Conservation (phyloP, 345 rosid genomes). For the Gossypium rotundifolium region DNA sequence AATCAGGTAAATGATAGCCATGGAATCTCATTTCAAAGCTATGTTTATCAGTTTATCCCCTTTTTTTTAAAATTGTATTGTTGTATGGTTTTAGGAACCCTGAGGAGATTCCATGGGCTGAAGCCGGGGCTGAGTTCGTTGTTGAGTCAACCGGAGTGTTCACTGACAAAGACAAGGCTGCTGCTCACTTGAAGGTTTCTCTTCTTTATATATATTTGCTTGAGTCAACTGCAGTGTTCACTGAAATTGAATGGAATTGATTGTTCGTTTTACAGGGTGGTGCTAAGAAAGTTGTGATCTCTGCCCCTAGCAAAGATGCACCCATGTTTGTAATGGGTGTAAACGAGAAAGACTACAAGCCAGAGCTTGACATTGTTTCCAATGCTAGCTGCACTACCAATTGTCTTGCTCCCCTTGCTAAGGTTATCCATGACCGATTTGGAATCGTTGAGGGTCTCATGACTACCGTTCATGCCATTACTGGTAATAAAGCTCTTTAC, state of each 20-base stretch:
- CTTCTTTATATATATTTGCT: background rate
- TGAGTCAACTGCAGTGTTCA: too few species aligned
- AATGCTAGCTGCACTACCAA: constrained; percentile 98
- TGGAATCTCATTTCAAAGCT: background rate
- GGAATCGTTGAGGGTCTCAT: constrained; percentile 96
- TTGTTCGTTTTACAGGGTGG: constrained; percentile 58
- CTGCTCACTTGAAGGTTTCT: constrained; percentile 86
- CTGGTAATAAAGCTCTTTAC: constrained; percentile 33
- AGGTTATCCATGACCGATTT: constrained; percentile 83
- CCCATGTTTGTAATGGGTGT: constrained; percentile 98
- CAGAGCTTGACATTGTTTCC: constrained; percentile 69
- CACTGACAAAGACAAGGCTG: constrained; percentile 97
- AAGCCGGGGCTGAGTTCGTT: constrained; percentile 70
- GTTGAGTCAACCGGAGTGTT: constrained; percentile 95
- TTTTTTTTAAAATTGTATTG: background rate
- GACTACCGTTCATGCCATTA: constrained; percentile 88
- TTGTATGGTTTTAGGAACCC: constrained; percentile 51
- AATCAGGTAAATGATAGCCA: constrained; percentile 37
- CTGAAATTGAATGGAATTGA: background rate
- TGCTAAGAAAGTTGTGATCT: constrained; percentile 92
- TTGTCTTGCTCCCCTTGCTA: constrained; percentile 96
- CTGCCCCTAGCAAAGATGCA: constrained; percentile 92
- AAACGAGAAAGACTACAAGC: constrained; percentile 84
- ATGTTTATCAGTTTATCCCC: background rate
- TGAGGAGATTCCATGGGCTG: constrained; percentile 92